Base-by-base conservation (phyloP, 73 alveolate species). In the Paramecium pentaurelia region DNA sequence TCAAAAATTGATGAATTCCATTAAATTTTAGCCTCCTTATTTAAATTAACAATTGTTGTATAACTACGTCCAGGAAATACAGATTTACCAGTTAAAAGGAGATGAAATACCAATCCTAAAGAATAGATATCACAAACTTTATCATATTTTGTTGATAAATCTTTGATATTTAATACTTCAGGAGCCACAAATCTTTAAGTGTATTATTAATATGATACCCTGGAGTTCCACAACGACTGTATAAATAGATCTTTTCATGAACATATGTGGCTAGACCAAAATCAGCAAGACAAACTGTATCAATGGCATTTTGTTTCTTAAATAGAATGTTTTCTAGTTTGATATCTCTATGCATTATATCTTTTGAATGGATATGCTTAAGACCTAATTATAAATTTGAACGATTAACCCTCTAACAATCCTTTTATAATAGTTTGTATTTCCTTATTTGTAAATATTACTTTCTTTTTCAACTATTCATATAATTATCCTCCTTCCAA, bases 401-500 rank as follows among this genome's bases (percentile, higher is more conserved):
- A 49, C 60, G 60, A 58, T 58, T 58, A 58, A 64, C 93, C 93
- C 60, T 86, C 93, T 22, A 88, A 60, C 18, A 88, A 49, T 20
- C 94, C 94, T 70, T 71, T 88, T n/a, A 88, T 40, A 4, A 88
- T 68, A 16, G 44, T 37, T 28, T 25, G 36, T 9, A 59, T 60
- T 70, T 88, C 94, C n/a, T 68, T 80, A 25, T 70, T 71, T 70
- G 34, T 6, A 68, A 88, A 88, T 25, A 58, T 70, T 12, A 77
- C 73, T 71, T 71, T 88, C 36, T 77, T 80, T 47, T 90, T 96
- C 49, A 96, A 85, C 18, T 86, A 92, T 58, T 96, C 97, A 51
- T 92, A 93, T 59, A 97, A 92, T 83, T 92, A 94, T 14, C 99
- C 98, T 32, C 99, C 96, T 92, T 95, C 92, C 10, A 95, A 83